Percentiles rank a stretch among this genome's conserved stretches.
phyloP scores from a whole-genome alignment of 2,329 filamentous ascomycete genomes.

The Davidsoniella neocaledoniae region DNA sequence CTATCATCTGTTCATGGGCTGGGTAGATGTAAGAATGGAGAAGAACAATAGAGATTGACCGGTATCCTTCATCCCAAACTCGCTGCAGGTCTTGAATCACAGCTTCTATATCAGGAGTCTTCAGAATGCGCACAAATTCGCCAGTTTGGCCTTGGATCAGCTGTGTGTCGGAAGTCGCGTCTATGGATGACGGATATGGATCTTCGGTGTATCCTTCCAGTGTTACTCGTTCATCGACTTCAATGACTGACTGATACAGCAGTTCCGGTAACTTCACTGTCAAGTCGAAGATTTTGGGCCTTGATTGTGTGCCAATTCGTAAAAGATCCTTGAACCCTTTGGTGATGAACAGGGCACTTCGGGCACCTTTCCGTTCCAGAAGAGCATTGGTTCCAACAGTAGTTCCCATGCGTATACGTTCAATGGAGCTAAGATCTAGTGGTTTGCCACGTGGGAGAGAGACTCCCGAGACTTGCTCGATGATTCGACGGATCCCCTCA shows the following conservation, averaged over 20 bases:
- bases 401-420: conserved; percentile 89
- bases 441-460: conserved; percentile 67
- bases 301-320: conserved; percentile 76
- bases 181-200: conserved; percentile 41
- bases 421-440: conserved; percentile 67
- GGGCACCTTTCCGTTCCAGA: conserved; percentile 77
- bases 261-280: conserved; percentile 77
- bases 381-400: conserved; percentile 88
- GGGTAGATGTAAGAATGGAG: conserved; percentile 91
- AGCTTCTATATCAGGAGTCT: conserved; percentile 36
- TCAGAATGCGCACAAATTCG: conserved; percentile 50
- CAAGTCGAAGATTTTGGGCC: conserved; percentile 81
- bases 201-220: conserved; percentile 87
- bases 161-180: conserved; percentile 53
- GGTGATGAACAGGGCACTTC: conserved; percentile 73
- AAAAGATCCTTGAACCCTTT: conserved; percentile 78
- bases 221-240: conserved; percentile 80
- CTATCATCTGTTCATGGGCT: conserved; percentile 64
- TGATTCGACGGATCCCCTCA: conserved; percentile 75
- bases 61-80: conserved; percentile 48
- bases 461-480: conserved; percentile 56
- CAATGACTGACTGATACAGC: conserved; percentile 69
- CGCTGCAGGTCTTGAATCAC: conserved; percentile 39
- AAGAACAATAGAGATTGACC: conserved; percentile 73
- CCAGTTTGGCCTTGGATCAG: conserved; percentile 50